A percentile compares a stretch with the other conserved stretches of the same genome.
These are phyloP conservation scores for Powellomyces hirtus DNA, from an alignment of 192 early-diverging fungal species.

Conservation along the genomic window DNA sequence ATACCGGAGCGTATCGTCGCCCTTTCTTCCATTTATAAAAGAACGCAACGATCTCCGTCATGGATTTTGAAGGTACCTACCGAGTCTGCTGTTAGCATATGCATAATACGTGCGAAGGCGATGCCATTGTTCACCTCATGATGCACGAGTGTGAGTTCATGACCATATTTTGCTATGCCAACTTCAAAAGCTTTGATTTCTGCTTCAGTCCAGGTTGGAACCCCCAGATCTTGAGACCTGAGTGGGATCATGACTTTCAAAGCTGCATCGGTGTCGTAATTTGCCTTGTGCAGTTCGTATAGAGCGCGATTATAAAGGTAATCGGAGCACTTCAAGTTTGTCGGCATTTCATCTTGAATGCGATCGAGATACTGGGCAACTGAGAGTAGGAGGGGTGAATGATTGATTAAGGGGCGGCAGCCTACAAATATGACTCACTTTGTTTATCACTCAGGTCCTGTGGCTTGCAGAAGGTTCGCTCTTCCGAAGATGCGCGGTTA, in stretches of 20 bases:
- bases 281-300: conserved; percentile 19
- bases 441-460: neutral
- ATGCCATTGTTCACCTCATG: conserved; percentile 10
- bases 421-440: neutral
- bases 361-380: conserved; percentile 17
- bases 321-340: conserved; percentile 10
- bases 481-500: neutral
- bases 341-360: conserved; percentile 7
- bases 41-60: conserved; percentile 26
- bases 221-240: conserved; percentile 4
- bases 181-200: conserved; percentile 35
- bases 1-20: conserved; percentile 27
- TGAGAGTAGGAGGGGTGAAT: neutral
- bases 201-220: conserved; percentile 22
- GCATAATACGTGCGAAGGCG: neutral
- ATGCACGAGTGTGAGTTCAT: conserved; percentile 24
- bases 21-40: conserved; percentile 42
- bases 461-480: conserved; percentile 8
- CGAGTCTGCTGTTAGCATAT: neutral
- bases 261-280: conserved; percentile 13
- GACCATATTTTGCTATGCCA: conserved; percentile 26
- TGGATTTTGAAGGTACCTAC: conserved; percentile 28
- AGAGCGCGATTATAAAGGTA: conserved; percentile 15
- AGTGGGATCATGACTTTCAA: conserved; percentile 15
- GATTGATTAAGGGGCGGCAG: neutral